Percentiles rank a stretch among this genome's conserved stretches.
Conservation (phyloP, 2,329 filamentous ascomycete genomes). For the Coleophoma crateriformis region DNA sequence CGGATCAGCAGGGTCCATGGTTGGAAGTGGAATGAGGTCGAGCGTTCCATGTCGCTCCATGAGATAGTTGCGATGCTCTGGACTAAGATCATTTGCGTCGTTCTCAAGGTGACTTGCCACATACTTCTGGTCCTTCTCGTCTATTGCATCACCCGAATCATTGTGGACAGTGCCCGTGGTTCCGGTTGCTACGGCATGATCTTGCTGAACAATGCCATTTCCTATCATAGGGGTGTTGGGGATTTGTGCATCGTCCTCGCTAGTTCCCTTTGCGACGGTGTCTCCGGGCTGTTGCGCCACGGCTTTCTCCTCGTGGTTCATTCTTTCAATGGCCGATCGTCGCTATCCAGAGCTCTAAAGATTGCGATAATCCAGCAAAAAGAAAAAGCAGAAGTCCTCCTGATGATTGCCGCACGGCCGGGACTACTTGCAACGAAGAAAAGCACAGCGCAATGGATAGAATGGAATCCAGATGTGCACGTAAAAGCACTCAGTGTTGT, state of each 20-base stretch:
- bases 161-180: neutral
- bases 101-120: neutral
- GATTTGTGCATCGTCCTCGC: neutral
- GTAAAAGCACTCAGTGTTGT: too few relatives aligned
- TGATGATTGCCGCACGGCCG: too few relatives aligned
- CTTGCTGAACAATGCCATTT: neutral
- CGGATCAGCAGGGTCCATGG: slow-evolving; percentile 42
- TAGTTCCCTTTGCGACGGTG: neutral
- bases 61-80: slow-evolving; percentile 40
- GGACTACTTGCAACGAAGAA: too few relatives aligned
- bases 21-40: slow-evolving; percentile 44
- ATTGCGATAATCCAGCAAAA: too few relatives aligned
- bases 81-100: neutral
- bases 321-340: neutral
- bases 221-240: neutral
- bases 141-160: neutral
- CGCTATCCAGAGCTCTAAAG: neutral
- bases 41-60: slow-evolving; percentile 44
- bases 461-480: too few relatives aligned
- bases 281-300: neutral
- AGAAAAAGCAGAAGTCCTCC: too few relatives aligned
- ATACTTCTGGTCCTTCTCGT: neutral
- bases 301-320: neutral
- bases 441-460: too few relatives aligned
- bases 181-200: neutral